Conservation (phyloP, 768 basidiomycete genomes). For the Gymnopilus junonius region DNA sequence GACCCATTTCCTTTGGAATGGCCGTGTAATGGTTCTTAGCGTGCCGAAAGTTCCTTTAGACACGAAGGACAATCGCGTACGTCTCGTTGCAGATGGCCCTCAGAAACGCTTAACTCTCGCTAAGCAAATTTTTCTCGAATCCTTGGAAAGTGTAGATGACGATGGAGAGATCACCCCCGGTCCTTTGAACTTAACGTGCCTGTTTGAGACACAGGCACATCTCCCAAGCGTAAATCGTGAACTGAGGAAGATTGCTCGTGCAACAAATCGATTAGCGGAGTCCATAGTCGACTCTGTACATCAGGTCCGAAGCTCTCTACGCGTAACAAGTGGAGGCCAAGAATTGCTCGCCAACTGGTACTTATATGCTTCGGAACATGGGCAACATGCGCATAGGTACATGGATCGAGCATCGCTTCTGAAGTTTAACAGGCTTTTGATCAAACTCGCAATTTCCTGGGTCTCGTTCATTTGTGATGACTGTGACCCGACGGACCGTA, state of each 20-base stretch:
- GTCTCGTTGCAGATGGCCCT: constrained; percentile 90
- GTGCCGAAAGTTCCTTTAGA: constrained; percentile 81
- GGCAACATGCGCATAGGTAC: constrained; percentile 85
- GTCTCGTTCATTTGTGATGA: constrained; percentile 98
- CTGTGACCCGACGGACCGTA: constrained; percentile 93
- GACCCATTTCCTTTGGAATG: constrained; percentile 90
- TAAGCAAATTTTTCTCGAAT: constrained; percentile 76
- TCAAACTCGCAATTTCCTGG: constrained; percentile 95
- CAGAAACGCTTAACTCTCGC: constrained; percentile 74
- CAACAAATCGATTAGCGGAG: constrained; percentile 89
- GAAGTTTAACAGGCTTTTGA: constrained; percentile 83
- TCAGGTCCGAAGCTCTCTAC: constrained; percentile 74
- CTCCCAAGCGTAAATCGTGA: constrained; percentile 89
- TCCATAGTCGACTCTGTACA: constrained; percentile 93
- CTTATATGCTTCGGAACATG: constrained; percentile 94
- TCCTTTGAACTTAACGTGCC: constrained; percentile 49
- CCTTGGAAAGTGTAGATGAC: constrained; percentile 66
- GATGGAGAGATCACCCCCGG: constrained; percentile 56
- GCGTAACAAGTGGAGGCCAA: constrained; percentile 66
- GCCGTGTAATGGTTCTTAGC: constrained; percentile 78
- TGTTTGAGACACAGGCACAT: constrained; percentile 88
- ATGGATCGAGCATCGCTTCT: constrained; percentile 75
- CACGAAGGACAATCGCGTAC: constrained; percentile 85
- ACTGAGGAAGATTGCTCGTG: constrained; percentile 86
- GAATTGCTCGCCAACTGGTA: constrained; percentile 95